Evolutionary conservation across 1,284 basidiomycete species (phyloP), one percentile per base, ranked within the genome.

Genomic region (Cryptococcus wingfieldii): DNA sequence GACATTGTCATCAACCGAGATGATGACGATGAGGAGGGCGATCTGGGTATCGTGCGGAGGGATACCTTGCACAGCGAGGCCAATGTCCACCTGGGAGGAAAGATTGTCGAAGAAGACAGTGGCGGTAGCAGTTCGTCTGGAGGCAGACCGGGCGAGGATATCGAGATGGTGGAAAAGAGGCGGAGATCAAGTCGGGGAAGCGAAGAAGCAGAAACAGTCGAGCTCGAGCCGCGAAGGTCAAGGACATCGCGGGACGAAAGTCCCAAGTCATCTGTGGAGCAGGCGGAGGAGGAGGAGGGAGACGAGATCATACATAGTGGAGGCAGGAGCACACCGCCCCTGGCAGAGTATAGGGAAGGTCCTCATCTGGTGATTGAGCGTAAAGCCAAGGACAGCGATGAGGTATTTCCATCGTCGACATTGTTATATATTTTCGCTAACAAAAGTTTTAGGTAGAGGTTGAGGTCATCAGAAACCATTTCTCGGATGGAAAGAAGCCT

Each of bases 1-100:
- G 84, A 88, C 50, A 86, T 94, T 56, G 81, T 89, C 44, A 87
- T 94, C 70, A 95, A 95, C 68, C 82, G 89, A 39, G 88, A 91
- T 71, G 80, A 78, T 47, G 77, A 77, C 59, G 19, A 23, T 18
- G 70, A 70, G 44, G 72, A 72, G 25, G 73, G 72, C 13, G 74
- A 75, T 58, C 42, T 71, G 13, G 66, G 68, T 10, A 54, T 68
- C 31, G 47, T 60, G 51, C 51, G 60, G 50, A 57, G 54, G 53
- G 53, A 60, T 51, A 50, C 59, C 12, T 14, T 38, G 62, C n/a
- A 47, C 61, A 25, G 54, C 51, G 58, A 54, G 50, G 52, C 51
- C 52, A 48, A 50, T 25, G 56, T 54, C 10, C 43, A 51, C 18
- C 18, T 49, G 9, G 55, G 60, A 16, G 65, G 67, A 52, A 65